phyloP scores from a whole-genome alignment of 192 early-diverging fungal genomes.

The Gryganskiella cystojenkinii region DNA sequence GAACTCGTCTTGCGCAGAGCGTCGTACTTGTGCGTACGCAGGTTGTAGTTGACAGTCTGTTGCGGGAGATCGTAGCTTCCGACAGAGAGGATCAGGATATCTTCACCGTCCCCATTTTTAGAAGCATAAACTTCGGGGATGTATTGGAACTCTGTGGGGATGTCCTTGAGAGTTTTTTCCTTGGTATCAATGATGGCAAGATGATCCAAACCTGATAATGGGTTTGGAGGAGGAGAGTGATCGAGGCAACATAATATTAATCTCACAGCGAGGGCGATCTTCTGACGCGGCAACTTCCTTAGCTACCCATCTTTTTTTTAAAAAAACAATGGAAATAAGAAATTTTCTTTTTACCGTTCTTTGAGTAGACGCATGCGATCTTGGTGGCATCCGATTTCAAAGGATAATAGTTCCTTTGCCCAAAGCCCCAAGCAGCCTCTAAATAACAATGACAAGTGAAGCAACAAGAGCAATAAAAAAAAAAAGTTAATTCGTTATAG shows the following conservation, averaged over 20 bases:
- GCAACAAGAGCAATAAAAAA: neutral
- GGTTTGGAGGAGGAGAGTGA: neutral
- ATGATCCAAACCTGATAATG: conserved; percentile 7
- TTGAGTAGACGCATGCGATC: conserved; percentile 44
- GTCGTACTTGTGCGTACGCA: conserved; percentile 34
- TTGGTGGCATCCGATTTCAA: conserved; percentile 51
- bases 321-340: too few relatives aligned
- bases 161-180: conserved; percentile 31
- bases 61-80: conserved; percentile 40
- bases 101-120: conserved; percentile 22
- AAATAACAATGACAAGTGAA: conserved; percentile 11
- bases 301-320: too few relatives aligned
- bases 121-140: conserved; percentile 19
- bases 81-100: conserved; percentile 27
- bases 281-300: too few relatives aligned
- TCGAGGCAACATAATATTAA: neutral
- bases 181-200: conserved; percentile 36
- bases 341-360: conserved; percentile 23
- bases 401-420: conserved; percentile 31
- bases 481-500: neutral
- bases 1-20: conserved; percentile 34
- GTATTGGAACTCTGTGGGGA: conserved; percentile 37
- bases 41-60: conserved; percentile 33
- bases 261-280: neutral
- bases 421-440: conserved; percentile 43